Evolutionary conservation across 345 rosid species (phyloP).

Genomic region (Combretum micranthum): DNA sequence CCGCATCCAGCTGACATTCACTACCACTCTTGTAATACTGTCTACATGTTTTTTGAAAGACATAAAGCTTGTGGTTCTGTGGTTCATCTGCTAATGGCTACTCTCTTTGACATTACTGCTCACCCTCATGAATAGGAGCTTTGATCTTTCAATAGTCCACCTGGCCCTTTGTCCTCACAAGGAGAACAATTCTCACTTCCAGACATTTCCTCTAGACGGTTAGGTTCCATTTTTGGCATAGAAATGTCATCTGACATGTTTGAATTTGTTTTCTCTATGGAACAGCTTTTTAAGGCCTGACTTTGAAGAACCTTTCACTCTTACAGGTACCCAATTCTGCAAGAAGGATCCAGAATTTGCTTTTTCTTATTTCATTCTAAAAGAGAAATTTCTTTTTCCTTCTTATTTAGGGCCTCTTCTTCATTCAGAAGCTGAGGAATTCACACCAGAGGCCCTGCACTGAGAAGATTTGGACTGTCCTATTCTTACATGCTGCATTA

Average conservation of each 20-base stretch:
- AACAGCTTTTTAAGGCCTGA: slow-evolving; percentile 12
- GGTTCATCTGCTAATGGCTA: neutral
- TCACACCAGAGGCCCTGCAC: slow-evolving; percentile 13
- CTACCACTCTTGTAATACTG: slow-evolving; percentile 26
- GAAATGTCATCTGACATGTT: slow-evolving; percentile 14
- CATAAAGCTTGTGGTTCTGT: neutral
- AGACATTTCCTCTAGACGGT: slow-evolving; percentile 5
- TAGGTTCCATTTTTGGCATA: slow-evolving; percentile 7
- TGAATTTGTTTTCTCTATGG: slow-evolving; percentile 13
- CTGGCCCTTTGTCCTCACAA: slow-evolving; percentile 9
- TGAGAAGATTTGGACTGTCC: slow-evolving; percentile 11
- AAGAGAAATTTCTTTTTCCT: slow-evolving; percentile 18
- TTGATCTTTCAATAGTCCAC: slow-evolving; percentile 2
- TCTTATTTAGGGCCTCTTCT: slow-evolving; percentile 12
- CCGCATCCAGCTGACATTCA: slow-evolving; percentile 27
- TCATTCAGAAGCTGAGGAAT: slow-evolving; percentile 30
- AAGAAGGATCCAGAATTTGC: slow-evolving; percentile 23
- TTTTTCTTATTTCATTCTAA: slow-evolving; percentile 27
- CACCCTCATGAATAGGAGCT: slow-evolving; percentile 9
- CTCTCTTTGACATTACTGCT: slow-evolving; percentile 10
- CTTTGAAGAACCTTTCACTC: slow-evolving; percentile 17
- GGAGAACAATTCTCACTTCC: slow-evolving; percentile 10
- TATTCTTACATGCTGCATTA: slow-evolving; percentile 11
- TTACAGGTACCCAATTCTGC: slow-evolving; percentile 48
- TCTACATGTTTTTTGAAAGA: slow-evolving; percentile 16